Evolutionary conservation across 2,329 filamentous ascomycete species (phyloP), one percentile per base, ranked within the genome.

Genomic region (Paraconiothyrium sp.): DNA sequence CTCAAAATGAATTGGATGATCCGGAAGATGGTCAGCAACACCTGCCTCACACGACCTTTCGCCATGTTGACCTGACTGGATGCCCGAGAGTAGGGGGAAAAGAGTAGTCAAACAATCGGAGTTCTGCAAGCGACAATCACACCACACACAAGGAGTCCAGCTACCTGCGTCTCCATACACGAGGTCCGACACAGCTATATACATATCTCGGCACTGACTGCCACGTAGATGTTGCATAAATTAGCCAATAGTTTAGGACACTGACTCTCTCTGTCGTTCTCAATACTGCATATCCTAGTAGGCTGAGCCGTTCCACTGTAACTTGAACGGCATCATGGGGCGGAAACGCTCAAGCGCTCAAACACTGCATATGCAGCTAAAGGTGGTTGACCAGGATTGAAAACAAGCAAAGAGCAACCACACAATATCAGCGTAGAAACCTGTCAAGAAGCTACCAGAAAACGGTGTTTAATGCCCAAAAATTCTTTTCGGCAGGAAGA

Each of bases 1-100:
- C 56, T 59, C 24, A 62, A 44, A 16, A 59, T 44, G 46, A 62
- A 59, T 56, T 62, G 60, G 10, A 62, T n/a, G 32, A 59, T 51
- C 14, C 60, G 56, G 27, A 62, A 62, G 34, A 56, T 51, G 35
- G 35, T 35, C 39, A 62, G 35, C 16, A 59, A 30, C 22, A 62
- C 20, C 32, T 52, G 60, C 20, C 60, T 48, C 5, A 44, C 27
- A 43, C 60, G 39, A 46, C 44, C 49, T 16, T 57, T 57, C n/a
- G 52, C 35, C 59, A 61, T 57, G 3, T 43, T 57, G 51, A 24
- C 30, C 8, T 14, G 30, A 20, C 13, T 30, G 9, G 22, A 30
- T 24, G 13, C 22, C 27, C 16, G 10, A 37, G 2, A 22, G n/a
- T 44, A 14, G 2, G 20, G 22, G 7, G n/a, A 43, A 27, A 13